phyloP scores from a whole-genome alignment of 2,329 filamentous ascomycete genomes.

The Cladorrhinum sp. region DNA sequence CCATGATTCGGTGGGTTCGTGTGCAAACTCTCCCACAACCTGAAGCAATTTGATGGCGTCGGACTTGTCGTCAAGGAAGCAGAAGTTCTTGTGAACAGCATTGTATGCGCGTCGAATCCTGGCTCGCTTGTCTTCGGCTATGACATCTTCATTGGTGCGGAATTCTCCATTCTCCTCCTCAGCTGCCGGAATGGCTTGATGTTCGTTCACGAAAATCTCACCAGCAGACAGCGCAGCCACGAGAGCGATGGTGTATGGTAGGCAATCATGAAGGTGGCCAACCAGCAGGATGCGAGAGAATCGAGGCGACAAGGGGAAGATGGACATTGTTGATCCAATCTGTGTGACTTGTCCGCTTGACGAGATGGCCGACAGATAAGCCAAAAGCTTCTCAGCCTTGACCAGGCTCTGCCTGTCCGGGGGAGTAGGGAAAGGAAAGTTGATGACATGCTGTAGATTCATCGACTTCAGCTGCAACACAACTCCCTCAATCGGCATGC shows the following conservation, averaged over 20 bases:
- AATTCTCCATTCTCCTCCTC: slow-evolving; percentile 47
- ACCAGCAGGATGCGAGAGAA: slow-evolving; percentile 91
- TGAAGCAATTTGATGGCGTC: slow-evolving; percentile 90
- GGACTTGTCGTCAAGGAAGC: slow-evolving; percentile 74
- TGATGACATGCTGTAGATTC: slow-evolving; percentile 83
- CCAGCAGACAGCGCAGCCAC: slow-evolving; percentile 86
- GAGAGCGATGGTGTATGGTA: slow-evolving; percentile 81
- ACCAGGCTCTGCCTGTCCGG: slow-evolving; percentile 73
- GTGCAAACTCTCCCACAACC: slow-evolving; percentile 81
- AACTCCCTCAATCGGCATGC: slow-evolving; percentile 88
- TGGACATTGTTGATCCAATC: slow-evolving; percentile 75
- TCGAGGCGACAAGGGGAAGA: slow-evolving; percentile 85
- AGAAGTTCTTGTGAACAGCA: slow-evolving; percentile 73
- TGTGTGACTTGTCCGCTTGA: slow-evolving; percentile 71
- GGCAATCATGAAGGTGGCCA: slow-evolving; percentile 75
- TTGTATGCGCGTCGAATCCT: slow-evolving; percentile 61
- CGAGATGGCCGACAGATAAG: slow-evolving; percentile 78
- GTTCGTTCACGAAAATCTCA: slow-evolving; percentile 82
- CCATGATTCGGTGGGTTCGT: slow-evolving; percentile 68
- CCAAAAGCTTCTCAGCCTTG: slow-evolving; percentile 81
- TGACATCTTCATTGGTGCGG: slow-evolving; percentile 64
- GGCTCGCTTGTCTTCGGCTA: slow-evolving; percentile 68
- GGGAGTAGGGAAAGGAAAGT: slow-evolving; percentile 94
- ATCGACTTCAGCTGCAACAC: slow-evolving; percentile 94
- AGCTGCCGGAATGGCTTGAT: slow-evolving; percentile 63